Base-by-base conservation (phyloP, 345 rosid genomes). In the Populus nigra region DNA sequence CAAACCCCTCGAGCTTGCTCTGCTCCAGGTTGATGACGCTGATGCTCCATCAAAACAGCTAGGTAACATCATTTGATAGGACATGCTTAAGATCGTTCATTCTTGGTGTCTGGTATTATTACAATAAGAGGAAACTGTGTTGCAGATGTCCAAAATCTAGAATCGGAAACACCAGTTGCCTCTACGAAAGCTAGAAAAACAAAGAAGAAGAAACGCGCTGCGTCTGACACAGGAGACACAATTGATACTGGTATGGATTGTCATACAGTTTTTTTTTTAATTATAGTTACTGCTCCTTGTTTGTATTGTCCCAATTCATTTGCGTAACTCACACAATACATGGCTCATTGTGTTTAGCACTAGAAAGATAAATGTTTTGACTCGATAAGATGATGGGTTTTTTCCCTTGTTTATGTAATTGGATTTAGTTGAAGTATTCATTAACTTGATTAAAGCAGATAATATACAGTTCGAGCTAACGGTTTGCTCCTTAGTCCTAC, bases 121-220 rank as follows among this genome's bases (percentile, higher is more conserved):
- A 20, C 7, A 53, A 18, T 18, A 50, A 6, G 59, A 18, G n/a
- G n/a, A 53, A 22, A 22, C 16, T 68, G 41, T 73, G 27, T 55
- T 22, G 25, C 73, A 79, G 81, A 73, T 72, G 33, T 53, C 33
- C 43, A 45, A 66, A 55, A 39, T 84, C 71, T 70, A 62, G 79
- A 73, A 33, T 72, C 74, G n/a, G 81, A 67, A 71, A 29, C 65
- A 50, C 71, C 76, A 33, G 68, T 65, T 45, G 73, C 82, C 53
- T 68, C 84, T 39, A 75, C 66, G 35, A 71, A 72, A 70, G 82
- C 55, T 41, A 77, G 61, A 72, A 84, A 79, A 63, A 22, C 77
- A 67, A 83, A 69, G 67, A 86, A 86, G 81, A 86, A 86, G 81
- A 86, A 84, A 81, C 77, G 89, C 45, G 78, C 77, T 65, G 88